Conservation (phyloP, 768 basidiomycete species). For the Kondoa malvinella region DNA sequence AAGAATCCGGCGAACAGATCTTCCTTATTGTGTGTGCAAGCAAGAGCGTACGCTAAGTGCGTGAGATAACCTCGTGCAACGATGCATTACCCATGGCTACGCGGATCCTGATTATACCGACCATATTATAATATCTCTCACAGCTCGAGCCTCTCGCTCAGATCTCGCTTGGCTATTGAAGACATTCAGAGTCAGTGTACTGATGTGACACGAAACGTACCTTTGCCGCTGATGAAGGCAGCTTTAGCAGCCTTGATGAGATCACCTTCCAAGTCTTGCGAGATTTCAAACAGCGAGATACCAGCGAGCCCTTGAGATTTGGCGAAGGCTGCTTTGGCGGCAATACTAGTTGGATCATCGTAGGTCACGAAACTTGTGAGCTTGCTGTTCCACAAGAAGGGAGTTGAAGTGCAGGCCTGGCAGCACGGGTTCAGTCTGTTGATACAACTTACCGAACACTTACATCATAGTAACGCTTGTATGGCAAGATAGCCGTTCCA, state of each 20-base stretch:
- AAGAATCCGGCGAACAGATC: too few relatives aligned
- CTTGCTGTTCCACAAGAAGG: conserved; percentile 1
- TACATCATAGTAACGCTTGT: neutral
- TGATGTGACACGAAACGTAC: too few relatives aligned
- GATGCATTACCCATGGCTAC: too few relatives aligned
- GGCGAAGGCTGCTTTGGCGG: conserved; percentile 5
- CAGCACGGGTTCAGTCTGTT: neutral
- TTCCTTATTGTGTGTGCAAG: too few relatives aligned
- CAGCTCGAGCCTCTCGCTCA: too few relatives aligned
- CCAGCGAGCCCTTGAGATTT: conserved; percentile 8
- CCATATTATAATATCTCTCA: too few relatives aligned
- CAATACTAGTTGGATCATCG: conserved; percentile 3
- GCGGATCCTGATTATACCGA: too few relatives aligned
- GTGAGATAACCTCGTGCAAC: too few relatives aligned
- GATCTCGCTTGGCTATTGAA: too few relatives aligned
- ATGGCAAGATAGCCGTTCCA: neutral
- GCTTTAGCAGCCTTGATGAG: conserved; percentile 1
- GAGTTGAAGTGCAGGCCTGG: conserved; percentile 5
- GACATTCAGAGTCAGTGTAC: too few relatives aligned
- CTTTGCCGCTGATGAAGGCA: neutral
- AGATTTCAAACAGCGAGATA: neutral
- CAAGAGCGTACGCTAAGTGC: too few relatives aligned
- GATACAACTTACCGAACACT: neutral
- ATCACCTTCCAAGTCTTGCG: neutral
- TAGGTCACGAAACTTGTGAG: conserved; percentile 7